phyloP scores from a whole-genome alignment of 1,284 basidiomycete species.

The Cystobasidium pallidum region DNA sequence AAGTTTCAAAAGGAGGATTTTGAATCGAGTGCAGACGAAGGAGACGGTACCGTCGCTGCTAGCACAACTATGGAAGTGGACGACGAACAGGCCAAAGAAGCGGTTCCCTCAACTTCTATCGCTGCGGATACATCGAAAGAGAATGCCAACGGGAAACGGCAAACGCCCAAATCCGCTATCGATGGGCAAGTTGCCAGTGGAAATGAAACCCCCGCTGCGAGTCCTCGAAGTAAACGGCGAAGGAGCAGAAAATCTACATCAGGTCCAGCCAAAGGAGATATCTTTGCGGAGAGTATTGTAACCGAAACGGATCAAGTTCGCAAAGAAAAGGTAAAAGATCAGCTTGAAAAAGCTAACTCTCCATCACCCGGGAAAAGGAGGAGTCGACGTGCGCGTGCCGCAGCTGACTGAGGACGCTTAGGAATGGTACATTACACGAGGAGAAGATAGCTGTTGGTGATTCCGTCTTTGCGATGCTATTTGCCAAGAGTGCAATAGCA shows the following conservation, averaged over 20 bases:
- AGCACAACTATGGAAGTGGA: background rate
- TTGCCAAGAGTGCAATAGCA: no score
- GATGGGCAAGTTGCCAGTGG: background rate
- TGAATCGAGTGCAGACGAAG: background rate
- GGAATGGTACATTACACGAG: no score
- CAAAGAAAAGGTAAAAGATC: background rate
- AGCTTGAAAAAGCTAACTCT: background rate
- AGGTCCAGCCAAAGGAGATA: background rate
- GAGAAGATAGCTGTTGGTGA: no score
- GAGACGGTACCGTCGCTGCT: background rate
- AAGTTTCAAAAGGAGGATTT: background rate
- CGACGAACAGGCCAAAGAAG: background rate
- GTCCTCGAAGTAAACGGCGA: background rate
- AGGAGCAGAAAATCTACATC: background rate
- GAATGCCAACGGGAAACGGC: background rate
- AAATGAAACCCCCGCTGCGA: background rate
- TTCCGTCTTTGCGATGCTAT: no score
- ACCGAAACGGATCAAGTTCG: no score
- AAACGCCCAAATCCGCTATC: background rate
- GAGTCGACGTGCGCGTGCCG: background rate
- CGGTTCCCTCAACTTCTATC: background rate
- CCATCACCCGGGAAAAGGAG: background rate
- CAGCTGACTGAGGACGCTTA: no score
- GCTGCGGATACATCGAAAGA: conserved; percentile 3
- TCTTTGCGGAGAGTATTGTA: no score